Evolutionary conservation across 176 grass and related monocot genomes (phyloP), one percentile per base, ranked within the genome.

Genomic region (Oryza meridionalis): DNA sequence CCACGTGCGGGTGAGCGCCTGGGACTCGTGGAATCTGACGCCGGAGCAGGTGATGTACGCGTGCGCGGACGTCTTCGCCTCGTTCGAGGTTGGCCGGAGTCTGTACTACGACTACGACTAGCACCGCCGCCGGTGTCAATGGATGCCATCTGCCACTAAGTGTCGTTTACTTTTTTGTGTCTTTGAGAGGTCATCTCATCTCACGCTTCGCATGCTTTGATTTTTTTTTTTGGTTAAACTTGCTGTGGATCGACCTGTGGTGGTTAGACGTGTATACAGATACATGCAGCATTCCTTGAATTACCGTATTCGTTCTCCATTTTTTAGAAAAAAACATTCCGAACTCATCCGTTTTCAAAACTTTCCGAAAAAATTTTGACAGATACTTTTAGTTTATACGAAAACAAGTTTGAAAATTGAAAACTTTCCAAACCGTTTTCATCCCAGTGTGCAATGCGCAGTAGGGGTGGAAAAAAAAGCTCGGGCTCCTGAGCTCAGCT

Each of bases 41-140:
- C 4, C 4, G 8, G 31, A 81, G 2, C 79, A 81, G 63, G 14
- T 82, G 43, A 43, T 78, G 73, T 82, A 82, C 51, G 80, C 82
- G 3, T 77, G 73, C 43, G 32, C 62, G 14, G 61, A 76, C 63
- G 82, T 73, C 44, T 84, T 67, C 29, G 13, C 21, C 0, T 66
- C 72, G 4, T 66, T 75, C 47, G 65, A 67, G 72, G 72, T 84
- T 4, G 74, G 63, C 32, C 47, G 61, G 65, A 69, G 73, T 24
- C 81, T 73, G 3, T 64, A 65, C 37, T 6, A 65, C 17, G 40
- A 69, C 24, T 66, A 58, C 31, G 69, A 58, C 32, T 80, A 80
- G 22, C 10, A 11, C 35, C 31, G 45, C 4, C 6, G 8, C 46
- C 66, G 58, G 7, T 61, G 58, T 2, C 21, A 53, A 61, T 61